Evolutionary conservation across 2,329 filamentous ascomycete genomes (phyloP).

Genomic region (Rugonectria rugulosa): DNA sequence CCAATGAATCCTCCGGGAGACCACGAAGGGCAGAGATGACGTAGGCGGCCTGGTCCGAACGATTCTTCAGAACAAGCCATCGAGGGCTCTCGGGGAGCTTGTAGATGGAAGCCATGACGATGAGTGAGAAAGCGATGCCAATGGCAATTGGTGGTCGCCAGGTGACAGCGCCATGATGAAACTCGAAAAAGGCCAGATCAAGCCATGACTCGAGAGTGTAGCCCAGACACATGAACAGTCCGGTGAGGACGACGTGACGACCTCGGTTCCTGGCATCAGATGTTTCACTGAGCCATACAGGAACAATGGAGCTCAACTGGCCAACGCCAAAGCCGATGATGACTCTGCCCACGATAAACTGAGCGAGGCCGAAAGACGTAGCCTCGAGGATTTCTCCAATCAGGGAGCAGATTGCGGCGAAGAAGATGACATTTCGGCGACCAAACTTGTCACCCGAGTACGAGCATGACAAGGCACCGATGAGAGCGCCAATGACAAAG

Average conservation of each 20-base stretch:
- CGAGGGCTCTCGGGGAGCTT: conserved; percentile 45
- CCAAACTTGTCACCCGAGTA: conserved; percentile 65
- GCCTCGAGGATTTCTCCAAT: conserved; percentile 63
- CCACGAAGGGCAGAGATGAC: conserved; percentile 50
- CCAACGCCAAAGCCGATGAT: conserved; percentile 62
- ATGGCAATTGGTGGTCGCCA: conserved; percentile 47
- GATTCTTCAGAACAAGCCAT: conserved; percentile 45
- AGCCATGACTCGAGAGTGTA: conserved; percentile 53
- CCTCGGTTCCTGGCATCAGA: conserved; percentile 60
- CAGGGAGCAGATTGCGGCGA: conserved; percentile 58
- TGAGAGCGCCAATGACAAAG: conserved; percentile 64
- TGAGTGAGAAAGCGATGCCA: conserved; percentile 39
- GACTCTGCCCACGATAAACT: conserved; percentile 53
- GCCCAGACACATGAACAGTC: conserved; percentile 54
- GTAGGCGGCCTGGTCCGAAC: conserved; percentile 38
- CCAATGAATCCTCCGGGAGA: conserved; percentile 44
- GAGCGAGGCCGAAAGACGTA: conserved; percentile 50
- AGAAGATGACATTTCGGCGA: conserved; percentile 60
- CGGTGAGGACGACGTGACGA: conserved; percentile 53
- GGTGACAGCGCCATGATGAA: conserved; percentile 38
- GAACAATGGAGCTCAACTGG: conserved; percentile 57
- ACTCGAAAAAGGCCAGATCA: conserved; percentile 50
- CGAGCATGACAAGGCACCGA: conserved; percentile 52
- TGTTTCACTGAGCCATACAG: conserved; percentile 62
- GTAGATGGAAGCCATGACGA: conserved; percentile 44